Evolutionary conservation across 1,284 basidiomycete species (phyloP), one percentile per base, ranked within the genome.

Genomic region (Apiotrichum gracile): DNA sequence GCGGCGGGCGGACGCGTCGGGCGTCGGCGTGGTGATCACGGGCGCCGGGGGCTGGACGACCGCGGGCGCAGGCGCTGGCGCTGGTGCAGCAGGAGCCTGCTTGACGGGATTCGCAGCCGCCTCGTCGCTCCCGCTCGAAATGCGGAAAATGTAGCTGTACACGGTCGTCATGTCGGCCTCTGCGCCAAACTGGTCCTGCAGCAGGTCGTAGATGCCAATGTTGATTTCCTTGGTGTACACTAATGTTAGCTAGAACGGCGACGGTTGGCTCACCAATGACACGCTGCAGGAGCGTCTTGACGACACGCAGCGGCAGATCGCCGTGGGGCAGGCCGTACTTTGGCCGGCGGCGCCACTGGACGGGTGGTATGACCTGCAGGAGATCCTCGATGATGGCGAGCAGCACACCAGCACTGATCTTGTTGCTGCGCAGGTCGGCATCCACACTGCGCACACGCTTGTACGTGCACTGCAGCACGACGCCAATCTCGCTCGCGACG

Each of bases 381-480:
- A 98, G 97, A 60, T 90, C 84, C 71, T 99, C 96, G 55, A 98
- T 86, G 10, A 93, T 87, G n/a, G 86, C 86, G 68, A 98, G 87
- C 21, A 99, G 77, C 61, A 91, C 87, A 17, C 90, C 85, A 19
- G 92, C 86, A 69, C 91, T 86, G 41, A 99, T 79, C 26, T 84
- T 80, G 7, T 83, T 79, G 51, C 91, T 87, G 59, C 83, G 82
- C 42, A 99, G 79, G 70, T 94, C 91, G 63, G 91, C 87, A 16
- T 92, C 91, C 43, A 97, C 88, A 61, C 90, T 91, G 62, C 94
- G 84, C 10, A 92, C 92, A 49, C 97, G 79, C 77, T 98, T 98
- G 96, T 96, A 98, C 31, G 98, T 83, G 74, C 96, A 99, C 79
- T 98, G 98, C 65, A 98, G 79, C 27, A 98, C 88, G 29, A 99